A percentile compares a stretch with the other conserved stretches of the same genome.
Evolutionary conservation across 176 grass and related monocot species (phyloP).

Genomic region (Chrysopogon serrulatus): DNA sequence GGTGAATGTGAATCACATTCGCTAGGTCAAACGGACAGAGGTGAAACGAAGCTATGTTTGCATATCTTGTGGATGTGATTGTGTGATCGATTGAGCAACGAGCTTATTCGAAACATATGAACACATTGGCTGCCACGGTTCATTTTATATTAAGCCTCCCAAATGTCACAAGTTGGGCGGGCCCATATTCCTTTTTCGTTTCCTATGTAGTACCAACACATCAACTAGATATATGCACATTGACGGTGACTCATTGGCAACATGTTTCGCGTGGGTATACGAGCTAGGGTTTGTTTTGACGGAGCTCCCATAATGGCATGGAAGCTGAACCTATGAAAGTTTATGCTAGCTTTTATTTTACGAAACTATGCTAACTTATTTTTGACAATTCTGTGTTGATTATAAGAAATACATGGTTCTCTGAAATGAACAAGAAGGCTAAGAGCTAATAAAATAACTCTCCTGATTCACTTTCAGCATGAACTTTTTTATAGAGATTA

Average conservation of each 20-base stretch:
- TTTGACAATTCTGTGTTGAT: too few relatives aligned
- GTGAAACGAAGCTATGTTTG: not conserved
- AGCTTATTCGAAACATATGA: not conserved
- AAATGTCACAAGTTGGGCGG: not conserved
- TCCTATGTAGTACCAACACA: not conserved
- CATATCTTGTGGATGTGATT: not conserved
- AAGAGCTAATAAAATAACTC: too few relatives aligned
- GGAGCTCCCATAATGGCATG: not conserved
- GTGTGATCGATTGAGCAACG: not conserved
- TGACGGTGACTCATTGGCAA: not conserved
- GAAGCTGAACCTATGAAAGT: too few relatives aligned
- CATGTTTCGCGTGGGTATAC: not conserved
- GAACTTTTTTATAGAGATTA: not conserved
- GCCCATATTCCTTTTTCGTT: too few relatives aligned
- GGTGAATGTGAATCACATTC: not conserved
- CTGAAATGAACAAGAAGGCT: too few relatives aligned
- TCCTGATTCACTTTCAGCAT: too few relatives aligned
- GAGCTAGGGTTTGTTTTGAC: not conserved
- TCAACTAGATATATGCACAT: not conserved
- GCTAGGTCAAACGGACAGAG: not conserved
- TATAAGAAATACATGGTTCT: too few relatives aligned
- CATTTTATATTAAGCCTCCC: not conserved
- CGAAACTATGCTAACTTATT: not conserved
- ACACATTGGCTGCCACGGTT: not conserved
- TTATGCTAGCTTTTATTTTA: not conserved